Conservation (phyloP, 179 eudicot species). For the Beta macrorhiza region DNA sequence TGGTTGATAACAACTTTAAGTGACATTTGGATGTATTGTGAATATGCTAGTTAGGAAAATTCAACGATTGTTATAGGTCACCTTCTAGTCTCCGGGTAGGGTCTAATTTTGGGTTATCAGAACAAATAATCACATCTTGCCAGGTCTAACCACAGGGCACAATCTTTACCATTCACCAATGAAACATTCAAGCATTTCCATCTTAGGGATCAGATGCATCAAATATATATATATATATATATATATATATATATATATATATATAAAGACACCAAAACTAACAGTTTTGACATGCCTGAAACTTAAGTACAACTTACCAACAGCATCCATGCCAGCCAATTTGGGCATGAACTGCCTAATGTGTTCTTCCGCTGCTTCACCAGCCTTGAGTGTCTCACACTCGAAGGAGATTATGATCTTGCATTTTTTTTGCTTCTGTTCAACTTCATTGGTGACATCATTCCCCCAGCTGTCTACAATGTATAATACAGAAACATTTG, state of each 20-base stretch:
- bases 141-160: background rate
- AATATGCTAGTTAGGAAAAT: background rate
- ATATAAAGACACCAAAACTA: background rate
- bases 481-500: conserved; percentile 3
- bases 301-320: conserved; percentile 52
- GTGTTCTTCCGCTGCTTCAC: conserved; percentile 90
- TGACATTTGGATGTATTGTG: background rate
- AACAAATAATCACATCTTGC: background rate
- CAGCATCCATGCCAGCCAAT: conserved; percentile 91
- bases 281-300: conserved; percentile 1
- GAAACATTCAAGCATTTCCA: background rate
- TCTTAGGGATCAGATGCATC: background rate
- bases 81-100: background rate
- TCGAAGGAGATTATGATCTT: conserved; percentile 66
- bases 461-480: conserved; percentile 72
- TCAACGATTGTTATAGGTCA: background rate
- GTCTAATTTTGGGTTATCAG: background rate
- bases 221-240: no score
- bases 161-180: background rate
- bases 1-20: background rate
- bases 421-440: conserved; percentile 51
- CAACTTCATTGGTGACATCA: conserved; percentile 70
- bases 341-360: conserved; percentile 84
- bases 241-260: no score
- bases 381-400: conserved; percentile 91